A percentile compares a stretch with the other conserved stretches of the same genome.
Evolutionary conservation across 2,329 filamentous ascomycete genomes (phyloP).

Genomic region (Clonostachys rhizophaga): DNA sequence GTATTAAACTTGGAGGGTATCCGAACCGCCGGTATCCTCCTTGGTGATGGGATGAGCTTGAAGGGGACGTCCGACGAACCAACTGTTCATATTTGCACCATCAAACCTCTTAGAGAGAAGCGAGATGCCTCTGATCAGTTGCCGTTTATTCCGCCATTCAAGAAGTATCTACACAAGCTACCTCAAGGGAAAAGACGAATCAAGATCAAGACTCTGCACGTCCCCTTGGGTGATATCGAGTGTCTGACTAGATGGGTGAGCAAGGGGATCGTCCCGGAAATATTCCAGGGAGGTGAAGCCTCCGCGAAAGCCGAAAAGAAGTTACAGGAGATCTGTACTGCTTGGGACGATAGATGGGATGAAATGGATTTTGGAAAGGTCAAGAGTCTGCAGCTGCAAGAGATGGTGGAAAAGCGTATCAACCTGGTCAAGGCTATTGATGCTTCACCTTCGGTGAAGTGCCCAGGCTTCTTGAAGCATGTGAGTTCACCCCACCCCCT

Average conservation of each 20-base stretch:
- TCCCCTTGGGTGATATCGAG: constrained; percentile 76
- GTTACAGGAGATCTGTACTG: constrained; percentile 62
- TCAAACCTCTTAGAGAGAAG: constrained; percentile 62
- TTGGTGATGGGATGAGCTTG: constrained; percentile 68
- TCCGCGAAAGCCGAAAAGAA: constrained; percentile 57
- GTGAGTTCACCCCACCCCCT: constrained; percentile 44
- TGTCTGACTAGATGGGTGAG: constrained; percentile 70
- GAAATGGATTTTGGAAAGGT: constrained; percentile 80
- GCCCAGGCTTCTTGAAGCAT: constrained; percentile 81
- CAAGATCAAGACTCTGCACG: constrained; percentile 60
- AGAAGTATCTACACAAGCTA: constrained; percentile 61
- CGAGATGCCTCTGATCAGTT: constrained; percentile 81
- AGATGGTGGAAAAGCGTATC: constrained; percentile 68
- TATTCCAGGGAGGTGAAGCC: constrained; percentile 47
- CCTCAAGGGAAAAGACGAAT: constrained; percentile 65
- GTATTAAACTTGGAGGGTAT: constrained; percentile 84
- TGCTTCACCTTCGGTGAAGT: constrained; percentile 61
- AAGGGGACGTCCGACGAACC: constrained; percentile 54
- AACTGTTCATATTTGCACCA: constrained; percentile 72
- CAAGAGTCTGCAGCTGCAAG: constrained; percentile 76
- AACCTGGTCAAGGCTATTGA: constrained; percentile 60
- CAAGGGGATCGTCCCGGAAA: constrained; percentile 54
- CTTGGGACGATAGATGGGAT: constrained; percentile 77
- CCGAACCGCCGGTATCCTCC: constrained; percentile 74
- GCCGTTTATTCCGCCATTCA: constrained; percentile 72